phyloP scores from a whole-genome alignment of 176 grass and related monocot genomes.

The Musa itinerans region DNA sequence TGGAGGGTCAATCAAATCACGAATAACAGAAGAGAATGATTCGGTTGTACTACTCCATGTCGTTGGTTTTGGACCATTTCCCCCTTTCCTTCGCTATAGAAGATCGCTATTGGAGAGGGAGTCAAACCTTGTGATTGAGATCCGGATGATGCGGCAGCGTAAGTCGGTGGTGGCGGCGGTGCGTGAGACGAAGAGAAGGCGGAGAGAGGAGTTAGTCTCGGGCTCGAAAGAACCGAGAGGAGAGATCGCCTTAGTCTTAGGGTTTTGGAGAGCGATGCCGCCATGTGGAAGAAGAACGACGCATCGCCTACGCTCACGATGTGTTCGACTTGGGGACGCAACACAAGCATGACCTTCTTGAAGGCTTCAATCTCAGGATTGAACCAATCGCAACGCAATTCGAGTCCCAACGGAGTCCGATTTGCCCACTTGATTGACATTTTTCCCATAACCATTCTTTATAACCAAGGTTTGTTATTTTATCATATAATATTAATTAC shows the following conservation, averaged over 20 bases:
- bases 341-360: too few relatives aligned
- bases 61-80: slow-evolving; percentile 45
- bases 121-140: slow-evolving; percentile 14
- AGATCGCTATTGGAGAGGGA: background rate
- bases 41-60: too few relatives aligned
- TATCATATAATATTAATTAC: too few relatives aligned
- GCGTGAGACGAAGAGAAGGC: slow-evolving; percentile 25
- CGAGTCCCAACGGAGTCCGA: too few relatives aligned
- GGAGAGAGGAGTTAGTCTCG: slow-evolving; percentile 19
- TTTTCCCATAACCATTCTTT: too few relatives aligned
- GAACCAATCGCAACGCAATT: too few relatives aligned
- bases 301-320: background rate
- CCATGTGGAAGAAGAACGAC: slow-evolving; percentile 29
- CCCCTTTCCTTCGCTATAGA: slow-evolving; percentile 48
- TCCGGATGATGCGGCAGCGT: slow-evolving; percentile 33
- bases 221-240: slow-evolving; percentile 16
- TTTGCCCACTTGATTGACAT: too few relatives aligned
- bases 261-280: slow-evolving; percentile 47
- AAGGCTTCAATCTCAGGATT: too few relatives aligned
- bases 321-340: too few relatives aligned
- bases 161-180: slow-evolving; percentile 20
- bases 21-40: too few relatives aligned
- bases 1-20: too few relatives aligned
- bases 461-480: too few relatives aligned
- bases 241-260: slow-evolving; percentile 17